Percentiles rank a stretch among this genome's conserved stretches.
Evolutionary conservation across 371 early-diverging fungal genomes (phyloP).

Genomic region (Amoeboaphelidium protococcarum): DNA sequence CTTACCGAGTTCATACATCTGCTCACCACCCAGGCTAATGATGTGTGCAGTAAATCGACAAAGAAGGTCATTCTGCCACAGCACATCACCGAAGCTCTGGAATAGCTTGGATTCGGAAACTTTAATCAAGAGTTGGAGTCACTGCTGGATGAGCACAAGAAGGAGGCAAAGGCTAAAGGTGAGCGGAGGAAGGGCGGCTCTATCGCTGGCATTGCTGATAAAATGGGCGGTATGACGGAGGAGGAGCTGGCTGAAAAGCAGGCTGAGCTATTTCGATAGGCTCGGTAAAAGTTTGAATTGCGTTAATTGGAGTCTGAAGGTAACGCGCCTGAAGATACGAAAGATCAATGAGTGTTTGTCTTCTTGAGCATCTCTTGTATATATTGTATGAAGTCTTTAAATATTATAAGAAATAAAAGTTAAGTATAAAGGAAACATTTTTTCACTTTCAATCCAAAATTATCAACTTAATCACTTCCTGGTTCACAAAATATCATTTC

Average conservation of each 20-base stretch:
- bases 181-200: slow-evolving; percentile 10
- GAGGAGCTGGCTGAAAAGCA: slow-evolving; percentile 77
- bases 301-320: no score
- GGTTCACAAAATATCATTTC: no score
- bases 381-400: no score
- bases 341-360: no score
- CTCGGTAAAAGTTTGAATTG: slow-evolving; percentile 29
- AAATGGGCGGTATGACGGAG: slow-evolving; percentile 60
- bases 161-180: slow-evolving; percentile 37
- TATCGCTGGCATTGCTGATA: slow-evolving; percentile 24
- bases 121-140: slow-evolving; percentile 69
- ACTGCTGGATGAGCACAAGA: slow-evolving; percentile 65
- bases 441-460: no score
- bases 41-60: slow-evolving; percentile 82
- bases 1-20: slow-evolving; percentile 32
- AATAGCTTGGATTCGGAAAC: slow-evolving; percentile 70
- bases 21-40: slow-evolving; percentile 61
- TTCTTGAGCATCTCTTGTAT: no score
- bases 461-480: no score
- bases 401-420: no score
- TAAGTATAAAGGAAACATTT: no score
- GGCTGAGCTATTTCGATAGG: slow-evolving; percentile 75
- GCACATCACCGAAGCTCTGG: slow-evolving; percentile 73
- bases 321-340: no score
- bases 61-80: slow-evolving; percentile 96